phyloP scores from a whole-genome alignment of 306 rosid species.

The Rosa persica region DNA sequence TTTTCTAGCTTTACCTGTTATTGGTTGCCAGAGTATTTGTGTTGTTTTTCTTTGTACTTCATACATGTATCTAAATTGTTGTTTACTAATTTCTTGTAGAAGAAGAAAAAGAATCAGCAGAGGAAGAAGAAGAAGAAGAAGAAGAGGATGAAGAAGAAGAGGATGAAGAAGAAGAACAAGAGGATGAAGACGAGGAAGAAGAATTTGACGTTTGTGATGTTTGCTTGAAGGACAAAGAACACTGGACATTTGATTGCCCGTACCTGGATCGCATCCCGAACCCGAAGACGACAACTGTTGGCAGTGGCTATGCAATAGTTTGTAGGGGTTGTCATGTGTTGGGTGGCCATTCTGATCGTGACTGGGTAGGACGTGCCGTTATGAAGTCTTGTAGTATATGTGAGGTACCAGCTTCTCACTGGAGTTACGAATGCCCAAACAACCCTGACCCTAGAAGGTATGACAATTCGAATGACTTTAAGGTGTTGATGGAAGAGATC shows the following conservation, averaged over 20 bases:
- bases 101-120: neutral
- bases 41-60: too few species aligned
- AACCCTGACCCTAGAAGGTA: too few species aligned
- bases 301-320: neutral
- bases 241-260: neutral
- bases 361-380: neutral
- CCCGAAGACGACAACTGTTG: neutral
- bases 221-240: neutral
- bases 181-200: neutral
- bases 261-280: neutral
- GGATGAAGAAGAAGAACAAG: too few species aligned
- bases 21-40: neutral
- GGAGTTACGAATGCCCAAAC: too few species aligned
- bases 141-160: too few species aligned
- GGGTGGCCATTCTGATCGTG: neutral
- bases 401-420: too few species aligned
- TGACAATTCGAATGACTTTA: too few species aligned
- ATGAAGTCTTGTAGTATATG: too few species aligned
- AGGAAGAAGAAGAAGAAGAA: neutral
- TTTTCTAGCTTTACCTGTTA: neutral
- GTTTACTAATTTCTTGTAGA: neutral
- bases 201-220: neutral
- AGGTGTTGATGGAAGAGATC: too few species aligned
- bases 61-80: neutral
- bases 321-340: neutral